A percentile compares a stretch with the other conserved stretches of the same genome.
Evolutionary conservation across 139 green algal genomes (phyloP).

Genomic region (Tetradesmus obliquus): DNA sequence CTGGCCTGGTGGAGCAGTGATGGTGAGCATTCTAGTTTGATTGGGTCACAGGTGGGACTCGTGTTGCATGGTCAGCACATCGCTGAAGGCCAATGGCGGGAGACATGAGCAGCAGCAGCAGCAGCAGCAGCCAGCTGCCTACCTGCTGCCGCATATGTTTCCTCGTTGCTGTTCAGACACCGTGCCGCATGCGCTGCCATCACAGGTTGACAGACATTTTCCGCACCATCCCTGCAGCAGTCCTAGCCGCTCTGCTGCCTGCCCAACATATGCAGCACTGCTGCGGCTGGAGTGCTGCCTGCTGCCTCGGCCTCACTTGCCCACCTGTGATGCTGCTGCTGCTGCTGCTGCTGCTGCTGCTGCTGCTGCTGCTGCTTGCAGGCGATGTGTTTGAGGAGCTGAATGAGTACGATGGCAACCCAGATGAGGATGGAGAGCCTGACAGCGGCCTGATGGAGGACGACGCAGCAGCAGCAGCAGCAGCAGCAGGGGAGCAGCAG

Average conservation of each 20-base stretch:
- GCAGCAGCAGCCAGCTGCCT: background rate
- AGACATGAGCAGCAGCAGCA: background rate
- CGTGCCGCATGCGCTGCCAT: too few species aligned
- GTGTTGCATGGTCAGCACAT: background rate
- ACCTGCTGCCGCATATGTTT: too few species aligned
- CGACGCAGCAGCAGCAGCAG: constrained; percentile 21
- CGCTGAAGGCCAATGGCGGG: too few species aligned
- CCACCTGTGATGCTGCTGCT: too few species aligned
- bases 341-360: background rate
- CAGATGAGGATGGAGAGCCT: constrained; percentile 45
- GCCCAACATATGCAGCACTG: too few species aligned
- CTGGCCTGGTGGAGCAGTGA: constrained; percentile 70
- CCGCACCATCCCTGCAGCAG: too few species aligned
- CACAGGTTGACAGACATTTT: too few species aligned
- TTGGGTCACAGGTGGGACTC: too few species aligned
- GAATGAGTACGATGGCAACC: constrained; percentile 46
- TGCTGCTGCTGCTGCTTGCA: background rate
- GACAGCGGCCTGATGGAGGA: constrained; percentile 27
- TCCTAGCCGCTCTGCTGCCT: background rate
- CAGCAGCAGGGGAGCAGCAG: background rate
- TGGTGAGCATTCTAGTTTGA: too few species aligned
- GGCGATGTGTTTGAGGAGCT: constrained; percentile 52
- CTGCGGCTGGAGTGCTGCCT: too few species aligned
- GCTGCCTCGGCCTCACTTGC: too few species aligned
- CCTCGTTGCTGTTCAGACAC: too few species aligned